Conservation (phyloP, 805 yeast species). For the Candida xiaguanensis region DNA sequence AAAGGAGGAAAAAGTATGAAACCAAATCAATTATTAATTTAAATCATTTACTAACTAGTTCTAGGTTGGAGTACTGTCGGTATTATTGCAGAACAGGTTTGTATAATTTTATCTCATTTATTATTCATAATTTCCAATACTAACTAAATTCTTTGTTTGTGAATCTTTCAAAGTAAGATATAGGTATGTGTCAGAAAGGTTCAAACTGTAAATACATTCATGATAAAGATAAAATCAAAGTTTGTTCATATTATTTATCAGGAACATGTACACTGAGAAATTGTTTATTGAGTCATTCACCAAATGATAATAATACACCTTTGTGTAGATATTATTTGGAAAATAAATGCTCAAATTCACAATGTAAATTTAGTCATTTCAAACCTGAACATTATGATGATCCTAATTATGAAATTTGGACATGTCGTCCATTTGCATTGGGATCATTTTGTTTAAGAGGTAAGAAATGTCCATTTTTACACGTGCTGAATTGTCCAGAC, state of each 20-base stretch:
- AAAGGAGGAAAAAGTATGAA: constrained; percentile 5
- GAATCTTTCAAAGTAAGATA: constrained; percentile 17
- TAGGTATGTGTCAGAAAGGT: constrained; percentile 54
- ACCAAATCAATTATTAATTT: not conserved
- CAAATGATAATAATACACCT: constrained; percentile 56
- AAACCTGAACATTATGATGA: constrained; percentile 48
- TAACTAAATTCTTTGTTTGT: constrained; percentile 13
- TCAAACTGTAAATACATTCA: constrained; percentile 53
- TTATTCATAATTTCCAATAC: constrained; percentile 1
- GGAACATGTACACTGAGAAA: constrained; percentile 45
- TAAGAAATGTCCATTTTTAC: constrained; percentile 50
- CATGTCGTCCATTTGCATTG: constrained; percentile 65
- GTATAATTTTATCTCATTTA: constrained; percentile 13
- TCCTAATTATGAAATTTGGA: constrained; percentile 35
- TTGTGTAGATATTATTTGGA: constrained; percentile 26
- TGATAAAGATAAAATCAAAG: constrained; percentile 44
- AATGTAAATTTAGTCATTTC: constrained; percentile 50
- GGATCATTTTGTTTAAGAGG: constrained; percentile 71
- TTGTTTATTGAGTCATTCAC: constrained; percentile 56
- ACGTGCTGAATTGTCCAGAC: constrained; percentile 68
- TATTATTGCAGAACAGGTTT: constrained; percentile 37
- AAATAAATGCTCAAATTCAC: constrained; percentile 33
- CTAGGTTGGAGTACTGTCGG: constrained; percentile 18
- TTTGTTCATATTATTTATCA: constrained; percentile 50
- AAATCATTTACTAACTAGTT: constrained; percentile 8